Base-by-base conservation (phyloP, 139 green algal species). In the Pleodorina starrii region DNA sequence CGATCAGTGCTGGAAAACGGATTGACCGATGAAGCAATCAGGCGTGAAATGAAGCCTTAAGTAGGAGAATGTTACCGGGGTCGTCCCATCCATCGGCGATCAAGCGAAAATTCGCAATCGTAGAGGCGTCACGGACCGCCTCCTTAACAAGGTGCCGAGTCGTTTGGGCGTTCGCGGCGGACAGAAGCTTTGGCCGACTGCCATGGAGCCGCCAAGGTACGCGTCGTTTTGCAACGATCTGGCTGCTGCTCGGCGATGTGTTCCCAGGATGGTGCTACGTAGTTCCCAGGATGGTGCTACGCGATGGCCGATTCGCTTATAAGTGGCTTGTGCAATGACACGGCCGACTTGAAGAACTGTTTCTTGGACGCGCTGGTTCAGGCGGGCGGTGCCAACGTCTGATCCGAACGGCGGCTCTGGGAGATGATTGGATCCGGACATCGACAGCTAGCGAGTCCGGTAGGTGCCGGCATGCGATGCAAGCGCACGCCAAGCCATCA, bases 111-210 rank as follows among this genome's bases (percentile, higher is more conserved):
- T 86, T 57, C 40, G 27, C 42, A 27, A 76, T 86, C 17, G 80
- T 40, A 10, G 60, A 68, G 11, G 32, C 42, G 19, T 77, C n/a
- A 25, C 63, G 63, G 27, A 44, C 42, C 43, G 29, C n/a, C 0
- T 69, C 5, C 5, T 79, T 32, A 19, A 71, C 63, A 38, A n/a
- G 63, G 5, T 88, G 82, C 35, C 63, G 82, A 2, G 66, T 27
- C 4, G 63, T 88, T 1, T 88, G 82, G 82, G 82, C 43, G 12
- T 88, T 88, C 29, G 82, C 66, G 17, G 82, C 27, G 7, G 82
- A 88, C 43, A 76, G 80, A 63, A 46, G 60, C 5, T 75, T 14
- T 29, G 14, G 54, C 57, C 72, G 38, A 38, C 9, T 9, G 5
- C 27, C 7, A 36, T 42, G 19, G 66, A 59, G 79, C 40, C 40